Conservation (phyloP, 192 early-diverging fungal species). For the Rhizophagus prolifer region DNA sequence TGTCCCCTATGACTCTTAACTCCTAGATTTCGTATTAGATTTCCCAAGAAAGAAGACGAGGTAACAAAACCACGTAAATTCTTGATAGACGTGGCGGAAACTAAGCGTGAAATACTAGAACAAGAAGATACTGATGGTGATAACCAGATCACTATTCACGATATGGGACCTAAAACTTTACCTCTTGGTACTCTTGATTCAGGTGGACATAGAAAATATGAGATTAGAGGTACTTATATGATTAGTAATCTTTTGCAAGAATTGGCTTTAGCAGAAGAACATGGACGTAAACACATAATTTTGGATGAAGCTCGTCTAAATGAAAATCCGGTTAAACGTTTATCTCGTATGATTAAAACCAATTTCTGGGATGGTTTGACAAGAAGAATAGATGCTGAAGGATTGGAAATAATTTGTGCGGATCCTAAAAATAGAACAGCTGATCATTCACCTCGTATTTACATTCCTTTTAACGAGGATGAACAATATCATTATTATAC, state of each 20-base stretch:
- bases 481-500: constrained; percentile 80
- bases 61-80: constrained; percentile 67
- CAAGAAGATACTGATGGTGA: constrained; percentile 97
- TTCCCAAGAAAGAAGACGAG: constrained; percentile 49
- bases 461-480: constrained; percentile 83
- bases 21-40: background rate
- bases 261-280: constrained; percentile 85
- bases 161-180: constrained; percentile 88
- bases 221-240: constrained; percentile 93
- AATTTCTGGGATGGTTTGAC: constrained; percentile 98
- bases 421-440: constrained; percentile 87
- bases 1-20: background rate
- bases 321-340: constrained; percentile 91
- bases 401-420: constrained; percentile 85
- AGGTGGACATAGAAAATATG: constrained; percentile 82
- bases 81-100: constrained; percentile 83
- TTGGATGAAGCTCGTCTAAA: constrained; percentile 86
- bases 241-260: constrained; percentile 95
- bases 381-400: constrained; percentile 76
- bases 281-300: constrained; percentile 83
- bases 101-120: constrained; percentile 72
- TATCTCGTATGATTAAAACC: constrained; percentile 86
- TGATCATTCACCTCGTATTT: constrained; percentile 84
- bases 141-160: constrained; percentile 91
- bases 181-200: constrained; percentile 82